Base-by-base conservation (phyloP, 495 filamentous ascomycete species). In the Xanthoparmelia taractica region DNA sequence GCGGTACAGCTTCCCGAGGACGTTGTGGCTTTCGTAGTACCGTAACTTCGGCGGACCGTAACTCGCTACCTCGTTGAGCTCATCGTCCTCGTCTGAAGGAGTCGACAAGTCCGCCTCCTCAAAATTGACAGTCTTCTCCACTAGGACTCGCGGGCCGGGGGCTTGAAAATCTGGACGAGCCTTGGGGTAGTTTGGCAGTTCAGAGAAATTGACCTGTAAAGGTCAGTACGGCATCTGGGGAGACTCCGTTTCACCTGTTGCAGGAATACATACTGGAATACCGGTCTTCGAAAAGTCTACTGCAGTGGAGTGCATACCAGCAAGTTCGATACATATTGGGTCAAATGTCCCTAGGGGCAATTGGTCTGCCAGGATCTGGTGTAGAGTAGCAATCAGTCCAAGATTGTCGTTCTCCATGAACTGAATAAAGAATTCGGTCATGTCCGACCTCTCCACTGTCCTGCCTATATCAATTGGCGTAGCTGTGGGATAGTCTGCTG, bases 231-330 rank as follows among this genome's bases (percentile, higher is more conserved):
- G 0, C 25, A 47, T 34, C 52, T 1, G 20, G 23, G 47, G 29
- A 7, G 29, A 37, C 47, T n/a, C 29, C 23, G 20, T 36, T 1
- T 31, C 13, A 33, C 8, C 13, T 11, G 2, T 29, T 11, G 31
- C 50, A 23, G 62, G 10, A 36, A 48, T 47, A 59, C 78, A 69
- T 23, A 92, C 89, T 0, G 86, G 79, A 34, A 84, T 82, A 0
- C 91, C 91, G 0, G 87, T 85, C 70, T 96, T 94, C 2, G 85
- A 88, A 66, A 87, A 96, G 71, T 96, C 90, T 2, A 96, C 91
- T 0, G 88, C 90, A 0, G 78, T 85, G 0, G 90, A 94, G 60
- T 87, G 85, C 69, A 94, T 72, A 59, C 82, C 77, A 5, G 91
- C 89, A 2, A 95, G 76, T 17, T 72, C 73, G 20, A 84, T 71